phyloP scores from a whole-genome alignment of 2,329 filamentous ascomycete species.

The Colletotrichum orchidophilum region DNA sequence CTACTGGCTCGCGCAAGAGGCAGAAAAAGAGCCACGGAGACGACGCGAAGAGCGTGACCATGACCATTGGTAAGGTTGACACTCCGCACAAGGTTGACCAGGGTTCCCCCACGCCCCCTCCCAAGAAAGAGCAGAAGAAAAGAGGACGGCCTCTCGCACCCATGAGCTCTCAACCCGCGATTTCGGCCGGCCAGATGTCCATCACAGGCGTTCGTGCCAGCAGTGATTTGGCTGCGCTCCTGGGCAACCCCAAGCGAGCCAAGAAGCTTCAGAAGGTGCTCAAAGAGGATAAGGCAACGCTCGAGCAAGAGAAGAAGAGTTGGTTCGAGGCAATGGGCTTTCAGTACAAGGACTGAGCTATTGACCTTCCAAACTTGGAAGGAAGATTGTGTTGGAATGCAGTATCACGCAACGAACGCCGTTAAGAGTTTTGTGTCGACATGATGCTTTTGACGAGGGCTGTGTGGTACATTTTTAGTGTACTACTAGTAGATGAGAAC shows the following conservation, averaged over 20 bases:
- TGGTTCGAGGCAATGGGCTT: slow-evolving; percentile 21
- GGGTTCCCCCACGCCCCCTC: slow-evolving; percentile 1
- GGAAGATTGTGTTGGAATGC: not conserved
- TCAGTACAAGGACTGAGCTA: slow-evolving; percentile 11
- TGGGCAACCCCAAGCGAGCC: not conserved
- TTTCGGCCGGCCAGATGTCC: not conserved
- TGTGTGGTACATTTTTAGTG: not conserved
- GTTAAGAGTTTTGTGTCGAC: not conserved
- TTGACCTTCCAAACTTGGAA: not conserved
- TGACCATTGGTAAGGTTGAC: slow-evolving; percentile 16
- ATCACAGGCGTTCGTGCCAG: not conserved
- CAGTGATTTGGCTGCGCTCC: not conserved
- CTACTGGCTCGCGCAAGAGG: slow-evolving; percentile 7
- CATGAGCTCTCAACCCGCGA: not conserved
- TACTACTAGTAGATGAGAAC: not conserved
- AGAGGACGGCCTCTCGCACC: not conserved
- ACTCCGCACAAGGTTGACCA: slow-evolving; percentile 11
- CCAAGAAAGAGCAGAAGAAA: slow-evolving; percentile 18
- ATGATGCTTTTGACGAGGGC: not conserved
- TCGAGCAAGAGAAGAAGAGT: slow-evolving; percentile 21
- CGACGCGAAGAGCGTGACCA: not conserved
- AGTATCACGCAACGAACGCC: not conserved
- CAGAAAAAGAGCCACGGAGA: not conserved
- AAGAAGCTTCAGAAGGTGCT: slow-evolving; percentile 5
- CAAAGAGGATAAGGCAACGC: not conserved